Conservation (phyloP, 371 early-diverging fungal genomes). For the Parasitella parasitica region DNA sequence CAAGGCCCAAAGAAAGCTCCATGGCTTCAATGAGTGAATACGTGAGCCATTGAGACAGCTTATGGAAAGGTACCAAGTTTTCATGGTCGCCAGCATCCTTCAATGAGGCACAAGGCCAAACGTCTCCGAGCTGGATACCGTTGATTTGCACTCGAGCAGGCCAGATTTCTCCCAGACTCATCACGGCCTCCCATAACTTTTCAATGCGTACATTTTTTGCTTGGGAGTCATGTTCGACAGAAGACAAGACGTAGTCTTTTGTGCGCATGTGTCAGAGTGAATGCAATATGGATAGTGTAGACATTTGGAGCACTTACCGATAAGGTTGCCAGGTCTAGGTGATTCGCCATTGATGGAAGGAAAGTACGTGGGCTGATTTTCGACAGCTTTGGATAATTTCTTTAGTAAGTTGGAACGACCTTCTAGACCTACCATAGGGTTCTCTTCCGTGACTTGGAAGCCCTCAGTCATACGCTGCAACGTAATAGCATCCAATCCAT, state of each 20-base stretch:
- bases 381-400: conserved; percentile 63
- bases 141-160: conserved; percentile 67
- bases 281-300: no score
- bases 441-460: conserved; percentile 78
- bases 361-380: conserved; percentile 63
- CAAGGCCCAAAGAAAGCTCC: conserved; percentile 54
- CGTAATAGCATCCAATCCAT: conserved; percentile 57
- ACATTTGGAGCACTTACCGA: conserved; percentile 46
- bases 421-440: conserved; percentile 82
- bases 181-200: conserved; percentile 75
- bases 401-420: conserved; percentile 76
- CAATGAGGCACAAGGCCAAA: conserved; percentile 81
- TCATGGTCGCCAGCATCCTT: conserved; percentile 28
- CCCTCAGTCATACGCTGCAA: conserved; percentile 63
- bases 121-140: conserved; percentile 84
- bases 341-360: conserved; percentile 29
- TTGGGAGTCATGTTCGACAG: conserved; percentile 1
- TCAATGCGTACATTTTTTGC: conserved; percentile 21
- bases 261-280: no score
- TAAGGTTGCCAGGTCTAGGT: conserved; percentile 80
- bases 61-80: conserved; percentile 83
- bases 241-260: conserved; percentile 51
- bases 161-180: conserved; percentile 55
- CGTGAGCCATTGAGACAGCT: conserved; percentile 93
- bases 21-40: conserved; percentile 89